Evolutionary conservation across 2,329 filamentous ascomycete genomes (phyloP), one percentile per base, ranked within the genome.

Genomic region (Phyllosticta citribraziliensis): DNA sequence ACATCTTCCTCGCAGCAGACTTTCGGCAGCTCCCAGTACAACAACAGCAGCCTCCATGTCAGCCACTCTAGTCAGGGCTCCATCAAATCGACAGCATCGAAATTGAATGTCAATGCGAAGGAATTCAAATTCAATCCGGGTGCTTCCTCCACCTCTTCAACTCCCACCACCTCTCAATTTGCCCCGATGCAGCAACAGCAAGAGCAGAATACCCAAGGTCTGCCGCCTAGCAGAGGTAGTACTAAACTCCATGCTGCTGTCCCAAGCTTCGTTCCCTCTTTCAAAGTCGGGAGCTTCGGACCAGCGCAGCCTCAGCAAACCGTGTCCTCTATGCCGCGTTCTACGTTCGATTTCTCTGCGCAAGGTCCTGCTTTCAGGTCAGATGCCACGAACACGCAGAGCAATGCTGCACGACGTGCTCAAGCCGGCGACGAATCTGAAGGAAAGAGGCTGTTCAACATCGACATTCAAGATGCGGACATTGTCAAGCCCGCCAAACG

Each of bases 81-180:
- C 70, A 19, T 47, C 14, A 90, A 88, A 67, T 79, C 85, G 2
- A 92, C 80, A 0, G 74, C 86, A 52, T 90, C 91, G 0, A 92
- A 87, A 66, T 82, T 97, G 67, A 97, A 97, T 68, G 91, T 95
- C 30, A 84, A 88, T 64, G 93, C 93, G 0, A 88, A 91, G 55
- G 90, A 94, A 69, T 97, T 97, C 79, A 82, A 87, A 67, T 93
- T 93, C 74, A 82, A 87, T 60, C 82, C 83, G 6, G 59, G 59
- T 20, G 54, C 54, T 2, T 60, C 57, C 19, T 73, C 73, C 40
- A 75, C 76, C 17, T 76, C 79, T 2, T 83, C 83, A 66, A 76
- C 74, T 52, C 75, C 80, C 17, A 75, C 73, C 17, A 70, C 70
- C 52, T 75, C 76, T 63, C 72, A 78, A 2, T 79, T 69, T 55